Evolutionary conservation across 2,329 filamentous ascomycete species (phyloP).

Genomic region (Aspergillus sp.): DNA sequence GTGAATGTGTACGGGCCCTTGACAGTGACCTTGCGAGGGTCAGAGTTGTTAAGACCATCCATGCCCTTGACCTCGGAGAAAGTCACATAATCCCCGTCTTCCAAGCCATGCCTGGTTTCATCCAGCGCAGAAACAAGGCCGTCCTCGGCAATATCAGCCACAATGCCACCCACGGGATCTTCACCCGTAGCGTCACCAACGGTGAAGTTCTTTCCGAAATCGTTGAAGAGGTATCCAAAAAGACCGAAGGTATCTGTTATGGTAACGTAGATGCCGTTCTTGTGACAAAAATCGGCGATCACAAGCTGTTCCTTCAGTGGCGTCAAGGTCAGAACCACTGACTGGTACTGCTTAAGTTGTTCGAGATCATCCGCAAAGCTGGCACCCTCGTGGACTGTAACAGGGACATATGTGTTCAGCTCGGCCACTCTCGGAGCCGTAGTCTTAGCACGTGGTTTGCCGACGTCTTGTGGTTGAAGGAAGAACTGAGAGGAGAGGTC

Average conservation of each 20-base stretch:
- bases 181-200: constrained; percentile 86
- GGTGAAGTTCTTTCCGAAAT: constrained; percentile 91
- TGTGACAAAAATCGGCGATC: constrained; percentile 88
- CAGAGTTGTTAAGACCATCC: constrained; percentile 72
- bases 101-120: constrained; percentile 86
- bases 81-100: constrained; percentile 93
- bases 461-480: constrained; percentile 75
- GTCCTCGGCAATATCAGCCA: constrained; percentile 80
- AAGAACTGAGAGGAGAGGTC: constrained; percentile 98
- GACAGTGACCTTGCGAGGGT: constrained; percentile 82
- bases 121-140: constrained; percentile 88
- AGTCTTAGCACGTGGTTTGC: constrained; percentile 78
- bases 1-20: constrained; percentile 97
- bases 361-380: constrained; percentile 67
- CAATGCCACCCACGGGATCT: constrained; percentile 74
- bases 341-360: constrained; percentile 82
- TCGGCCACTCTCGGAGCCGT: constrained; percentile 86
- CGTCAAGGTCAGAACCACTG: constrained; percentile 81
- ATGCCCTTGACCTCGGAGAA: constrained; percentile 91
- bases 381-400: constrained; percentile 57
- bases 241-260: constrained; percentile 84
- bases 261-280: constrained; percentile 84
- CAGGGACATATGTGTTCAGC: constrained; percentile 91
- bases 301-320: constrained; percentile 68
- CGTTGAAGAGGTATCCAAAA: constrained; percentile 92